These are phyloP conservation scores for Dictyostelium purpureum DNA, from an alignment of 78 protist species.

Conservation along the genomic window DNA sequence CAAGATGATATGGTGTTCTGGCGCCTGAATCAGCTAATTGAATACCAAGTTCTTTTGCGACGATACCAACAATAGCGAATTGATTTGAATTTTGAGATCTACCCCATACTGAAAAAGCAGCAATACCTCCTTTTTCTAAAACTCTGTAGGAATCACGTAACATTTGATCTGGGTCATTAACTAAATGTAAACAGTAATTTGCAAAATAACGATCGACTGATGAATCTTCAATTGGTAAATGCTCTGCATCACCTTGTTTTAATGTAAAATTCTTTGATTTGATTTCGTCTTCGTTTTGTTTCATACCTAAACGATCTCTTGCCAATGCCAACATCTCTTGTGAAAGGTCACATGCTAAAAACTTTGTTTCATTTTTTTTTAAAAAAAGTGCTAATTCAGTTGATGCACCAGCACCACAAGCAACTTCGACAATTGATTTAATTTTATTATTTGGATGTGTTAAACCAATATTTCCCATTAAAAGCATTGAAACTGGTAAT, in stretches of 20 bases:
- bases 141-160: slow-evolving; percentile 40
- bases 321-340: slow-evolving; percentile 30
- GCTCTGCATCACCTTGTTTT: slow-evolving; percentile 15
- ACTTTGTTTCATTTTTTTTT: neutral
- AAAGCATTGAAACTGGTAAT: neutral
- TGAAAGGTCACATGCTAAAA: slow-evolving; percentile 21
- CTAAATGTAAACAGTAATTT: slow-evolving; percentile 63
- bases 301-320: neutral
- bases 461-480: slow-evolving; percentile 16
- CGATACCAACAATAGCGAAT: slow-evolving; percentile 21
- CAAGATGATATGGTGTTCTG: slow-evolving; percentile 44
- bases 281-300: neutral
- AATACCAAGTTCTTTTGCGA: neutral
- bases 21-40: neutral
- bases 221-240: slow-evolving; percentile 2
- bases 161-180: slow-evolving; percentile 30
- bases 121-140: slow-evolving; percentile 61
- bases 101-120: slow-evolving; percentile 67
- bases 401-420: slow-evolving; percentile 60
- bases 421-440: slow-evolving; percentile 40
- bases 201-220: slow-evolving; percentile 50
- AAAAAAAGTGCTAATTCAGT: neutral
- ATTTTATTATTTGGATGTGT: neutral
- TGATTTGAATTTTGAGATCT: slow-evolving; percentile 42
- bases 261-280: neutral